phyloP scores from a whole-genome alignment of 352 stramenopile species.

The Phytopythium montanum region DNA sequence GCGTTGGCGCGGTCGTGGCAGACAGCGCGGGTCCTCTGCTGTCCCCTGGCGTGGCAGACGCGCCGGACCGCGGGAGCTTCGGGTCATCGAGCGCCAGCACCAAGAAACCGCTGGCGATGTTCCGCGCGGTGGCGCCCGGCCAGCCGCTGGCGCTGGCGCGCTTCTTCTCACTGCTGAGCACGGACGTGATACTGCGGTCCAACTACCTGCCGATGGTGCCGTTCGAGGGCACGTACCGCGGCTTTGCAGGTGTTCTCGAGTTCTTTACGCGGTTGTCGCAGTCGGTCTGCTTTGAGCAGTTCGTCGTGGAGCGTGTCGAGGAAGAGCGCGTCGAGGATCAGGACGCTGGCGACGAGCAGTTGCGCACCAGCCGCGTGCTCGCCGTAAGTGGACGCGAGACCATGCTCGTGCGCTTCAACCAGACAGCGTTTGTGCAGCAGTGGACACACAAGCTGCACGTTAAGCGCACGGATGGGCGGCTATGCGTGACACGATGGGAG shows the following conservation, averaged over 20 bases:
- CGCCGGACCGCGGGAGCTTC: slow-evolving; percentile 14
- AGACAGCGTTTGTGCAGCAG: slow-evolving; percentile 86
- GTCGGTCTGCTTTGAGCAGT: slow-evolving; percentile 73
- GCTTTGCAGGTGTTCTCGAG: slow-evolving; percentile 70
- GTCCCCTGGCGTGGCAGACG: slow-evolving; percentile 19
- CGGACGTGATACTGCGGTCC: slow-evolving; percentile 73
- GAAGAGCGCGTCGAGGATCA: slow-evolving; percentile 43
- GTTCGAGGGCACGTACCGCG: slow-evolving; percentile 84
- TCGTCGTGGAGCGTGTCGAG: slow-evolving; percentile 70
- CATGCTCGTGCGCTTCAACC: slow-evolving; percentile 80
- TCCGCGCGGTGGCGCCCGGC: slow-evolving; percentile 43
- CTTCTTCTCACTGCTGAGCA: slow-evolving; percentile 77
- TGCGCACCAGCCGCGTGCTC: slow-evolving; percentile 49
- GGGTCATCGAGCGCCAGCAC: slow-evolving; percentile 14
- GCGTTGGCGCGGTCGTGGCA: slow-evolving; percentile 8
- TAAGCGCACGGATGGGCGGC: slow-evolving; percentile 39
- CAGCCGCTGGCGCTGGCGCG: slow-evolving; percentile 56
- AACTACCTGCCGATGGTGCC: slow-evolving; percentile 89
- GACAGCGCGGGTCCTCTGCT: slow-evolving; percentile 5
- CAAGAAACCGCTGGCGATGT: slow-evolving; percentile 48
- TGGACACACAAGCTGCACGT: slow-evolving; percentile 87
- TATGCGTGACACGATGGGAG: slow-evolving; percentile 70
- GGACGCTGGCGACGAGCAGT: slow-evolving; percentile 1
- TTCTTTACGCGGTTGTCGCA: slow-evolving; percentile 69
- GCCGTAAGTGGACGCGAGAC: slow-evolving; percentile 74